Percentiles rank a stretch among this genome's conserved stretches.
These are phyloP conservation scores for Schrenkiella parvula DNA, from an alignment of 345 rosid genomes.

Conservation along the genomic window DNA sequence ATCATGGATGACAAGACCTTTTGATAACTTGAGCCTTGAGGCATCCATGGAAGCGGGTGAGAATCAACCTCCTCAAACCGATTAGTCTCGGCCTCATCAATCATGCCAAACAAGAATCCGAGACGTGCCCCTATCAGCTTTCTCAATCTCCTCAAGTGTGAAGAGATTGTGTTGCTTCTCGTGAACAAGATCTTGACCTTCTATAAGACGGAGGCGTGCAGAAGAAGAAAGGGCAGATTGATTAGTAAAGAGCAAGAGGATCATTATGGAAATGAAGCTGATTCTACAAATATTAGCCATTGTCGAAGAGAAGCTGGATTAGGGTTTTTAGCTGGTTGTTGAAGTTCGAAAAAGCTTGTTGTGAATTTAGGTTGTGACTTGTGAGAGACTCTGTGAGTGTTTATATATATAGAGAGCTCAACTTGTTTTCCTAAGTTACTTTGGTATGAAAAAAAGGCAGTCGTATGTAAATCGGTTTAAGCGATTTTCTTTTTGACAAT, in stretches of 20 bases:
- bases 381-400: not conserved
- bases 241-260: not conserved
- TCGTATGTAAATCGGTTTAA: not conserved
- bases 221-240: not conserved
- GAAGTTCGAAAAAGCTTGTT: not conserved
- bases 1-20: not conserved
- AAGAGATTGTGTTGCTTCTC: not conserved
- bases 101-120: not conserved
- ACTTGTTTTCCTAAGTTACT: not conserved
- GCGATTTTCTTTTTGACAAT: no score
- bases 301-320: not conserved
- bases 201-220: not conserved
- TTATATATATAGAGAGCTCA: not conserved
- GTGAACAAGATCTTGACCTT: not conserved
- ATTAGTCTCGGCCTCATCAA: not conserved
- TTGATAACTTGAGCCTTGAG: not conserved
- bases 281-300: slow-evolving; percentile 1
- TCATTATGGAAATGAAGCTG: slow-evolving; percentile 3
- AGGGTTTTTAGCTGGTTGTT: not conserved
- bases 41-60: not conserved
- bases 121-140: slow-evolving; percentile 4
- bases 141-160: slow-evolving; percentile 1
- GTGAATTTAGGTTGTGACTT: not conserved
- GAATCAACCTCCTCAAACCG: not conserved
- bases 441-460: not conserved